These are phyloP conservation scores for Phytopythium mirpurense DNA, from an alignment of 352 stramenopile species.

Conservation along the genomic window DNA sequence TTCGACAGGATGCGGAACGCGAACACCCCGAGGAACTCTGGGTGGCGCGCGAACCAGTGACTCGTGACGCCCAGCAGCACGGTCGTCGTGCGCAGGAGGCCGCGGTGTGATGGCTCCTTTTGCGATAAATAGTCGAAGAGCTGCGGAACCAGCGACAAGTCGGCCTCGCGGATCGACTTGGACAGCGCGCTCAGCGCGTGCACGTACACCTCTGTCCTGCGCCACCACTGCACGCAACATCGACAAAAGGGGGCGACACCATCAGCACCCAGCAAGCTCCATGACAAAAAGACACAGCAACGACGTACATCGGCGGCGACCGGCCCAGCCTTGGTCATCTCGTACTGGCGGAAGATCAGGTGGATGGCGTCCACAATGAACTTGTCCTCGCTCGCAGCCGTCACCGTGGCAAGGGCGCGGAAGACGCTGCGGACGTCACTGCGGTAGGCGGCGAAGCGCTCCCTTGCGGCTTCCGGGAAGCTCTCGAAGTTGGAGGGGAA, in stretches of 20 bases:
- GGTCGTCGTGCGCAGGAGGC: conserved; percentile 50
- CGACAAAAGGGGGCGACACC: not conserved
- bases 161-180: conserved; percentile 75
- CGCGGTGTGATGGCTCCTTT: conserved; percentile 53
- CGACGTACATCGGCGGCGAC: conserved; percentile 32
- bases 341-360: conserved; percentile 70
- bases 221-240: conserved; percentile 52
- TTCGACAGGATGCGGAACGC: conserved; percentile 72
- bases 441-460: conserved; percentile 61
- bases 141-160: conserved; percentile 64
- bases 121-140: conserved; percentile 72
- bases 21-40: conserved; percentile 40
- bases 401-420: conserved; percentile 70
- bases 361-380: conserved; percentile 75
- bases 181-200: conserved; percentile 75
- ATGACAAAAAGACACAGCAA: too few species aligned
- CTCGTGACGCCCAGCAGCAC: conserved; percentile 69
- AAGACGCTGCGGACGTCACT: conserved; percentile 76
- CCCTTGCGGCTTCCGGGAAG: conserved; percentile 40
- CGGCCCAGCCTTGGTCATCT: conserved; percentile 34
- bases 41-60: conserved; percentile 73
- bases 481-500: conserved; percentile 52
- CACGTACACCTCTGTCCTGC: conserved; percentile 75
- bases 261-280: too few species aligned
- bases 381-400: conserved; percentile 57